These are phyloP conservation scores for Stemphylium lycopersici DNA, from an alignment of 2,329 filamentous ascomycete genomes.

Conservation along the genomic window DNA sequence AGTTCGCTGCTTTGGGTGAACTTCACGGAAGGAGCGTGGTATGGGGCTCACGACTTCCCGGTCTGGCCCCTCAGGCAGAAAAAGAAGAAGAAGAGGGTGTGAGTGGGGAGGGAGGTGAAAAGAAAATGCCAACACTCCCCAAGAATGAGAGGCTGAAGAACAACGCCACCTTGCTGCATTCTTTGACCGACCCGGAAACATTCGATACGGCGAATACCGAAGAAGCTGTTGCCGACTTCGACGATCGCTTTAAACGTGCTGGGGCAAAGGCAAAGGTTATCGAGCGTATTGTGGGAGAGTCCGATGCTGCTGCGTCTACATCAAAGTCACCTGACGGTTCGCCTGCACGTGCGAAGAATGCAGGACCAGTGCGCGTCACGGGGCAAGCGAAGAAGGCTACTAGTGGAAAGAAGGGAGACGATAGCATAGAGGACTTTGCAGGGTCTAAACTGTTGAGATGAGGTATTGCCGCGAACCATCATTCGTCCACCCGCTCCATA, in stretches of 20 bases:
- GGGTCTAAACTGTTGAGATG: slow-evolving; percentile 36
- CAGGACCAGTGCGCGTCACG: slow-evolving; percentile 19
- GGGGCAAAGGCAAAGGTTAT: slow-evolving; percentile 85
- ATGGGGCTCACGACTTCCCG: slow-evolving; percentile 75
- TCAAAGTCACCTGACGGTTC: slow-evolving; percentile 40
- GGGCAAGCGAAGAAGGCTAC: slow-evolving; percentile 18
- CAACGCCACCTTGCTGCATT: slow-evolving; percentile 76
- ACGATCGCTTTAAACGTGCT: slow-evolving; percentile 84
- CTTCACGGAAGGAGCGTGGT: slow-evolving; percentile 79
- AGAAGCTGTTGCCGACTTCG: slow-evolving; percentile 87
- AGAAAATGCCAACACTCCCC: slow-evolving; percentile 55
- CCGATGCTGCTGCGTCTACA: not conserved
- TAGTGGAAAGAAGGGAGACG: slow-evolving; percentile 29
- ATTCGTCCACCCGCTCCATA: not conserved
- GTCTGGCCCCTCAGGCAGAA: not conserved
- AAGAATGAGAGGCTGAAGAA: slow-evolving; percentile 72
- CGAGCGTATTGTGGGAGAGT: slow-evolving; percentile 67
- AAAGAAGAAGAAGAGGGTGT: not conserved
- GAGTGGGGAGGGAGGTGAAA: not conserved
- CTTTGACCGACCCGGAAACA: slow-evolving; percentile 78
- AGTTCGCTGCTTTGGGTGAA: slow-evolving; percentile 80
- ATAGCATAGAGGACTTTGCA: slow-evolving; percentile 44
- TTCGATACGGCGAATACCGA: slow-evolving; percentile 83
- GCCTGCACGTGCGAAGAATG: slow-evolving; percentile 21
- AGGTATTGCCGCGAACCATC: not conserved